phyloP scores from a whole-genome alignment of 495 filamentous ascomycete genomes.

The Daldinia bambusicola region DNA sequence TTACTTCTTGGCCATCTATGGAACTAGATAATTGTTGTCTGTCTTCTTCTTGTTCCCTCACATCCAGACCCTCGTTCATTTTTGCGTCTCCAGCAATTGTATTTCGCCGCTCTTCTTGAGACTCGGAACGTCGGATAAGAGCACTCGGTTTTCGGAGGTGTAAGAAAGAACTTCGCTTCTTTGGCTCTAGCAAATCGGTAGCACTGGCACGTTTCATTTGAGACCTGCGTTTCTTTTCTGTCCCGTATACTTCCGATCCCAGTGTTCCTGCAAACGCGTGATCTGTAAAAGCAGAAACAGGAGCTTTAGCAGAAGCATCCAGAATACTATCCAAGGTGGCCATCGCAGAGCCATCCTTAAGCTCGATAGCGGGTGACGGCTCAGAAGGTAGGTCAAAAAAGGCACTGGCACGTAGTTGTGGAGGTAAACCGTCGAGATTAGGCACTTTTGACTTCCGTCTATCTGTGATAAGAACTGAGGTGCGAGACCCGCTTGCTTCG shows the following conservation, averaged over 20 bases:
- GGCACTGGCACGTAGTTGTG: constrained; percentile 87
- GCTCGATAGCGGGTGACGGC: constrained; percentile 63
- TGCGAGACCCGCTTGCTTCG: constrained; percentile 32
- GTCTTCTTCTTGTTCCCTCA: constrained; percentile 50
- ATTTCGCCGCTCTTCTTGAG: constrained; percentile 39
- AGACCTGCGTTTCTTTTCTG: constrained; percentile 56
- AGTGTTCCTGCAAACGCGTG: constrained; percentile 83
- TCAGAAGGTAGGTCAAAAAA: constrained; percentile 82
- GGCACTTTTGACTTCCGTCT: constrained; percentile 54
- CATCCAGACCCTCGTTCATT: constrained; percentile 30
- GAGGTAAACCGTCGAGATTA: constrained; percentile 69
- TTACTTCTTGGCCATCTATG: constrained; percentile 51
- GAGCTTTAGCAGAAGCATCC: constrained; percentile 90
- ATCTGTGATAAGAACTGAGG: constrained; percentile 46
- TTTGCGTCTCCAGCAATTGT: constrained; percentile 30
- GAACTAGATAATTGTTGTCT: constrained; percentile 36
- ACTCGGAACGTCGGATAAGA: constrained; percentile 41
- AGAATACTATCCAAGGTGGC: constrained; percentile 92
- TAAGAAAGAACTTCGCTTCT: constrained; percentile 53
- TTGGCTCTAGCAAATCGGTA: constrained; percentile 41
- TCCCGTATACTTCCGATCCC: constrained; percentile 72
- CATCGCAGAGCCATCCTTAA: constrained; percentile 84
- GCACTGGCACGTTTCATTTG: constrained; percentile 43
- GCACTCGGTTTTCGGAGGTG: constrained; percentile 49
- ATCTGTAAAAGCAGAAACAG: constrained; percentile 94